Conservation (phyloP, 2,329 filamentous ascomycete species). For the Atkinsonella texensis region DNA sequence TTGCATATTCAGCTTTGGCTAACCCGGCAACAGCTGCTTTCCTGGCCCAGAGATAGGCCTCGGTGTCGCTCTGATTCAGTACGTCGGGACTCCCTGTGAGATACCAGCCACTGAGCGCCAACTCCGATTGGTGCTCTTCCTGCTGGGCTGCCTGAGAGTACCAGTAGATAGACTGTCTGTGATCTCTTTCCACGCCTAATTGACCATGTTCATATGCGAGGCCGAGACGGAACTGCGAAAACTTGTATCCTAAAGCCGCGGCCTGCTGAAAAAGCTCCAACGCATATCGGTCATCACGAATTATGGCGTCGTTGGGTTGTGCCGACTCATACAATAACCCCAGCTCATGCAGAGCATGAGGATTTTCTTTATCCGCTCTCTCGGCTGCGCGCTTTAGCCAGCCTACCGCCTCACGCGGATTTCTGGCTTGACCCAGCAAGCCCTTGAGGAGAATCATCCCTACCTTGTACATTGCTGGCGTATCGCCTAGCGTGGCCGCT, state of each 20-base stretch:
- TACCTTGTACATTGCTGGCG: slow-evolving; percentile 95
- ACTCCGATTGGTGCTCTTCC: slow-evolving; percentile 86
- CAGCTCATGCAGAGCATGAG: slow-evolving; percentile 88
- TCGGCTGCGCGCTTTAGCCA: slow-evolving; percentile 94
- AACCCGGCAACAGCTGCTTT: slow-evolving; percentile 83
- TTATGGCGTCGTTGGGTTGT: slow-evolving; percentile 55
- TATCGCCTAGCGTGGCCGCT: slow-evolving; percentile 79
- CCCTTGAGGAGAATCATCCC: slow-evolving; percentile 94
- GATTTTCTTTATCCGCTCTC: slow-evolving; percentile 76
- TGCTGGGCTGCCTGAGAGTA: slow-evolving; percentile 86
- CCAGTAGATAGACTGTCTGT: slow-evolving; percentile 80
- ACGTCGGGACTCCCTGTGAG: slow-evolving; percentile 82
- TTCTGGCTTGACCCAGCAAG: slow-evolving; percentile 73
- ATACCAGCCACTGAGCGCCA: slow-evolving; percentile 84
- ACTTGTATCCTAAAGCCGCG: slow-evolving; percentile 84
- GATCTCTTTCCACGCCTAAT: slow-evolving; percentile 71
- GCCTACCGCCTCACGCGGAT: slow-evolving; percentile 72
- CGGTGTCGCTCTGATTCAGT: slow-evolving; percentile 81
- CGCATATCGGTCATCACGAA: slow-evolving; percentile 73
- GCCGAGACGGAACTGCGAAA: slow-evolving; percentile 82
- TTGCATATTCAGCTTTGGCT: slow-evolving; percentile 92
- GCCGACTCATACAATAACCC: slow-evolving; percentile 54
- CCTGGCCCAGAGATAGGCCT: slow-evolving; percentile 92
- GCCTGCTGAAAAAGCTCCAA: slow-evolving; percentile 74
- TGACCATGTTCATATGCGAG: slow-evolving; percentile 82